phyloP scores from a whole-genome alignment of 75 land plant genomes.

The Selaginella tamariscina region DNA sequence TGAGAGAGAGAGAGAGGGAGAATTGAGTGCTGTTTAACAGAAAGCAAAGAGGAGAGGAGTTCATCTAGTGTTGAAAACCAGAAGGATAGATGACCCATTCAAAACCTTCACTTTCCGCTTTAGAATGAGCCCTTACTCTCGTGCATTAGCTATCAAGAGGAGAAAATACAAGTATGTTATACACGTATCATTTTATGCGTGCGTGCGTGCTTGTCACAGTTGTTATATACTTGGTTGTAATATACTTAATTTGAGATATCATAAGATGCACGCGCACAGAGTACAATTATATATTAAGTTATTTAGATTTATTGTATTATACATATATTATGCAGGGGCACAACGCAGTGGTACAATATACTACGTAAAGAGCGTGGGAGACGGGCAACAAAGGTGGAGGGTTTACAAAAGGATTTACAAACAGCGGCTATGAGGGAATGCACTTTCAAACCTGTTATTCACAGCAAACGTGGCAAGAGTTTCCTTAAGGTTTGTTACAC shows the following conservation, averaged over 20 bases:
- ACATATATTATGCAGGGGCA: not conserved
- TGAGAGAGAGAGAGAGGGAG: no score
- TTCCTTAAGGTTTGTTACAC: not conserved
- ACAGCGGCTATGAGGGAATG: not conserved
- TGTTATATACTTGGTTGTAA: no score
- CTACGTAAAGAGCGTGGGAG: not conserved
- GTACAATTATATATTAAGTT: no score
- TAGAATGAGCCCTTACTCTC: constrained; percentile 31
- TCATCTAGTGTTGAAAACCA: not conserved
- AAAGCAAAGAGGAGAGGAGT: constrained; percentile 13
- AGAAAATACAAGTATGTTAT: constrained; percentile 25
- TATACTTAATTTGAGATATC: no score
- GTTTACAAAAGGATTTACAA: not conserved
- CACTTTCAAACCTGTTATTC: not conserved
- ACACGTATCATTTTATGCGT: no score
- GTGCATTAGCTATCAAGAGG: constrained; percentile 19
- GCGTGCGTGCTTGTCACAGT: no score
- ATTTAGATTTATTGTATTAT: not conserved
- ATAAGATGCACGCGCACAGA: no score
- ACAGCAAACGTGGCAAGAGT: not conserved
- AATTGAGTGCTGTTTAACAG: not conserved
- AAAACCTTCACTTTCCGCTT: constrained; percentile 16
- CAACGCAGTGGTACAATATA: not conserved
- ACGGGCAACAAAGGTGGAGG: not conserved
- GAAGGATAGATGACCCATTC: constrained; percentile 5